phyloP scores from a whole-genome alignment of 257 asterid genomes.

The Solanum arcanum region DNA sequence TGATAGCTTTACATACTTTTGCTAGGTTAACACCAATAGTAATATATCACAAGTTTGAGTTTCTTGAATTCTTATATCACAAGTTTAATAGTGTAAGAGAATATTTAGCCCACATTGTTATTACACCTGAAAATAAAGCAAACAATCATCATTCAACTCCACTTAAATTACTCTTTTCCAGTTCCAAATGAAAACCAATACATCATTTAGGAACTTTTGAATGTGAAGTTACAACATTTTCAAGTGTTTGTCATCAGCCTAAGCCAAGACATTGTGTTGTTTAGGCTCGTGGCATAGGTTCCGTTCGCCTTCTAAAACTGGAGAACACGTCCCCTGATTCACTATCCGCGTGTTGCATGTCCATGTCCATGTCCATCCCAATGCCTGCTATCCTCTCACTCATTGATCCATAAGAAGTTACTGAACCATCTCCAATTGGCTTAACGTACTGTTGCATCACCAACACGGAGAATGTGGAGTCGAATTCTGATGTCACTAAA shows the following conservation, averaged over 20 bases:
- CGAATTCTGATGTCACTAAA: slow-evolving; percentile 69
- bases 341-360: slow-evolving; percentile 16
- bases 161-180: neutral
- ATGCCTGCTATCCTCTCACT: slow-evolving; percentile 9
- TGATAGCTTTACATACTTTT: neutral
- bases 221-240: neutral
- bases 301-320: slow-evolving; percentile 34
- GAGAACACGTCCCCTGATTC: slow-evolving; percentile 35
- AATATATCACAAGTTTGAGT: neutral
- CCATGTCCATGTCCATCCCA: slow-evolving; percentile 21
- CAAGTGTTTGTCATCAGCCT: neutral
- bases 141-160: neutral
- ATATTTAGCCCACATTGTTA: neutral
- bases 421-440: slow-evolving; percentile 19
- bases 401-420: slow-evolving; percentile 20
- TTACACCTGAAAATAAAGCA: neutral
- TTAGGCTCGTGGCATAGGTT: neutral
- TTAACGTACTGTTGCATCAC: slow-evolving; percentile 62
- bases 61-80: neutral
- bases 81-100: neutral
- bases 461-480: slow-evolving; percentile 51
- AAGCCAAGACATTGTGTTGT: neutral
- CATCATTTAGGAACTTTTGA: neutral
- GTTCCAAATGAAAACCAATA: neutral
- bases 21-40: neutral